These are phyloP conservation scores for Stephanodiscus triporus DNA, from an alignment of 108 stramenopile species.

Conservation along the genomic window DNA sequence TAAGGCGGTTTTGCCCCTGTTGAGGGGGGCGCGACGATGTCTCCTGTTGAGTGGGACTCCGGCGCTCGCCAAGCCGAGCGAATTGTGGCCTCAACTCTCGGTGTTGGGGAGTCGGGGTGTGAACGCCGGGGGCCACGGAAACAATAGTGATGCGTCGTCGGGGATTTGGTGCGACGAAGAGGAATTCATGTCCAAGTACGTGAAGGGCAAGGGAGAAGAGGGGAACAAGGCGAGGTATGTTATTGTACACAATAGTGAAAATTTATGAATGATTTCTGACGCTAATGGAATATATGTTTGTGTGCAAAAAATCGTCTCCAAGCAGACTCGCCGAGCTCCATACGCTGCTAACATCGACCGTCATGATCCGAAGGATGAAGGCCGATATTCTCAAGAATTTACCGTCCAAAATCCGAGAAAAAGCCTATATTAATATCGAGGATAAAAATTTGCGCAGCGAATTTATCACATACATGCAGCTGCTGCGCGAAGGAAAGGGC, in stretches of 20 bases:
- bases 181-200: conserved; percentile 83
- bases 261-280: conserved; percentile 1
- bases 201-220: conserved; percentile 47
- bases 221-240: conserved; percentile 32
- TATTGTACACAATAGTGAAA: too few species aligned
- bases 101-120: conserved; percentile 69
- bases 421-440: conserved; percentile 61
- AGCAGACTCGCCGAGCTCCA: conserved; percentile 85
- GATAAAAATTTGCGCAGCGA: conserved; percentile 51
- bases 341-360: conserved; percentile 86
- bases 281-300: background rate
- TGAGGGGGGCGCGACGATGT: conserved; percentile 75
- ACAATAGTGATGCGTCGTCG: conserved; percentile 12
- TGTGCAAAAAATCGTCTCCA: background rate
- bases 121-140: background rate
- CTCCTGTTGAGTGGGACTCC: conserved; percentile 96
- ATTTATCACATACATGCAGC: conserved; percentile 55
- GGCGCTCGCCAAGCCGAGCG: conserved; percentile 91
- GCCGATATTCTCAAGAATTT: conserved; percentile 90
- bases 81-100: conserved; percentile 93
- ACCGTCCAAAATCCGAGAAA: conserved; percentile 81
- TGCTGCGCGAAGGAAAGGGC: conserved; percentile 72
- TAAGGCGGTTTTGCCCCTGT: conserved; percentile 71
- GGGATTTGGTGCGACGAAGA: conserved; percentile 78
- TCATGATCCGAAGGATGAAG: conserved; percentile 97